Evolutionary conservation across 2,329 filamentous ascomycete genomes (phyloP).

Genomic region (Nigrospora osmanthi): DNA sequence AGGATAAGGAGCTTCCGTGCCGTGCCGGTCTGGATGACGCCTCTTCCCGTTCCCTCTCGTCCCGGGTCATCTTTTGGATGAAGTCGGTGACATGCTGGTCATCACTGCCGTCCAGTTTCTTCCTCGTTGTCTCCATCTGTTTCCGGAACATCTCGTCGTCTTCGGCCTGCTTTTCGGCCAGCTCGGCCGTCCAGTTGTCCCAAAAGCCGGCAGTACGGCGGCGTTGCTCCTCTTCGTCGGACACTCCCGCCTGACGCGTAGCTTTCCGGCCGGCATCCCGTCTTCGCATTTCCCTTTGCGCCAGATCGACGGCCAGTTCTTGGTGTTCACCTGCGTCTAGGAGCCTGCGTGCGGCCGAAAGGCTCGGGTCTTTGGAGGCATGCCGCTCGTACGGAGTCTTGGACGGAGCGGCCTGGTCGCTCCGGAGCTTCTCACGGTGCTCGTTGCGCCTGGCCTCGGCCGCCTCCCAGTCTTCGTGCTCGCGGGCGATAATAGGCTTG

Average conservation of each 20-base stretch:
- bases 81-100: conserved; percentile 16
- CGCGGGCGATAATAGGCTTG: conserved; percentile 68
- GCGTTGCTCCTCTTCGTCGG: conserved; percentile 47
- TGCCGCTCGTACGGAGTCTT: conserved; percentile 32
- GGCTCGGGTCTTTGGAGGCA: conserved; percentile 52
- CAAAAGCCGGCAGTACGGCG: conserved; percentile 39
- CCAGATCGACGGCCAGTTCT: conserved; percentile 69
- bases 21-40: not conserved
- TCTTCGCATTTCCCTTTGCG: conserved; percentile 62
- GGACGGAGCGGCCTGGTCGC: conserved; percentile 3
- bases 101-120: conserved; percentile 28
- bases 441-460: conserved; percentile 34
- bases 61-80: conserved; percentile 7
- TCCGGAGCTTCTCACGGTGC: conserved; percentile 9
- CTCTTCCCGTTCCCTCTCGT: conserved; percentile 10
- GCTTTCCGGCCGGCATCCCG: conserved; percentile 55
- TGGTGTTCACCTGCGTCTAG: conserved; percentile 65
- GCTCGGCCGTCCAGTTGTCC: conserved; percentile 32
- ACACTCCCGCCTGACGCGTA: conserved; percentile 48
- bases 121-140: conserved; percentile 46
- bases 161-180: conserved; percentile 15
- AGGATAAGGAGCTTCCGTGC: conserved; percentile 20
- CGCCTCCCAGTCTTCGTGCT: conserved; percentile 61
- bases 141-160: conserved; percentile 37
- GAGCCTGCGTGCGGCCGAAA: conserved; percentile 45